These are phyloP conservation scores for Bipolaris sorokiniana DNA, from an alignment of 2,329 filamentous ascomycete genomes.

Conservation along the genomic window DNA sequence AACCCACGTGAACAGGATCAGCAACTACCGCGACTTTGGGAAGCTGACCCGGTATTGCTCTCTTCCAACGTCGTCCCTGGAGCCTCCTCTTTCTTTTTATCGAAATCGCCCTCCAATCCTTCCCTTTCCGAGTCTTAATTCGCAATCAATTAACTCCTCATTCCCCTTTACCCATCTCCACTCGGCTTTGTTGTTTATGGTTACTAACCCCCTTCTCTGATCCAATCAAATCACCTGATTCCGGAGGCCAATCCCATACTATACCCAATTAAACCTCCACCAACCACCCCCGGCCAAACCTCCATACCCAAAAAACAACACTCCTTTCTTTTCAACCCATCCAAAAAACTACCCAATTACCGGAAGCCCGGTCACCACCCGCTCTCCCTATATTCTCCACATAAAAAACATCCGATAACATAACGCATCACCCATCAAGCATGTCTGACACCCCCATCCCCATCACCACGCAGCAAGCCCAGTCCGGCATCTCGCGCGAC, in stretches of 20 bases:
- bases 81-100: background rate
- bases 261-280: background rate
- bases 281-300: background rate
- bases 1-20: conserved; percentile 16
- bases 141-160: conserved; percentile 2
- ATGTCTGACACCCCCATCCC: conserved; percentile 27
- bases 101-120: background rate
- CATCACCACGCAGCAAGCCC: conserved; percentile 47
- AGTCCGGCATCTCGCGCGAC: conserved; percentile 49
- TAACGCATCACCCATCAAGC: background rate
- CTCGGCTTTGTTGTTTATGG: background rate
- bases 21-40: conserved; percentile 14
- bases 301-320: background rate
- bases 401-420: background rate
- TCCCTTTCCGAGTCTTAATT: too few relatives aligned
- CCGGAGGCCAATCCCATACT: too few relatives aligned
- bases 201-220: background rate
- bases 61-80: background rate
- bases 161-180: background rate
- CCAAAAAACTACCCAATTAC: background rate
- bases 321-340: background rate
- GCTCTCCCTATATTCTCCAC: background rate
- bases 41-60: conserved; percentile 12
- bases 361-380: background rate
- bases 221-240: background rate